phyloP scores from a whole-genome alignment of 768 basidiomycete genomes.

The Psilocybe cyanescens region DNA sequence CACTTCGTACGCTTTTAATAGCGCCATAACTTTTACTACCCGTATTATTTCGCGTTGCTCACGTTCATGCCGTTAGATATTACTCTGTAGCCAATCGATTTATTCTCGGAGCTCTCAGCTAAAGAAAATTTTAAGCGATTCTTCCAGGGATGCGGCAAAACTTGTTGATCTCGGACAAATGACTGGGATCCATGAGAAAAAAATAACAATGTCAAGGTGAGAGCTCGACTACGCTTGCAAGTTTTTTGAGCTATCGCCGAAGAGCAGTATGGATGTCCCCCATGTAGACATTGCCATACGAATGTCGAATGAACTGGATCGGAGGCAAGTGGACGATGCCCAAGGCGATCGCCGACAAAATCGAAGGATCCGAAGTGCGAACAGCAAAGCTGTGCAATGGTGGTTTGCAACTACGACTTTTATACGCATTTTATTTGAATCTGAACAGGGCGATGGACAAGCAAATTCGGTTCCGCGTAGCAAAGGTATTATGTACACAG shows the following conservation, averaged over 20 bases:
- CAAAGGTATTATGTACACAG: conserved; percentile 3
- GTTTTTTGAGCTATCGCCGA: conserved; percentile 2
- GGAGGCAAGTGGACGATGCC: not conserved
- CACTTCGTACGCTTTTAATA: conserved; percentile 1
- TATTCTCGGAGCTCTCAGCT: conserved; percentile 15
- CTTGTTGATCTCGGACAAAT: conserved; percentile 14
- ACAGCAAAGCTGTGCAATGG: not conserved
- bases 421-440: not conserved
- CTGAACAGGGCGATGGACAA: not conserved
- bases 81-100: conserved; percentile 1
- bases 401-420: not conserved
- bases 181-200: conserved; percentile 15
- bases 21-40: not conserved
- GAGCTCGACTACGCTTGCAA: conserved; percentile 5
- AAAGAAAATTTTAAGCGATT: not conserved
- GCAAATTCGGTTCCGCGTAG: conserved; percentile 8
- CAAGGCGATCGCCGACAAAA: not conserved
- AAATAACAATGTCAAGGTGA: conserved; percentile 5
- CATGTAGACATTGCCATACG: not conserved
- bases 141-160: conserved; percentile 17
- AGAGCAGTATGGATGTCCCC: not conserved
- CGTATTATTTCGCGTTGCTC: not conserved
- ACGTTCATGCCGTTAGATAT: not conserved
- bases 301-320: not conserved
- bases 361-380: conserved; percentile 1